Evolutionary conservation across 352 stramenopile genomes (phyloP).

Genomic region (Globisporangium acanthophoron): DNA sequence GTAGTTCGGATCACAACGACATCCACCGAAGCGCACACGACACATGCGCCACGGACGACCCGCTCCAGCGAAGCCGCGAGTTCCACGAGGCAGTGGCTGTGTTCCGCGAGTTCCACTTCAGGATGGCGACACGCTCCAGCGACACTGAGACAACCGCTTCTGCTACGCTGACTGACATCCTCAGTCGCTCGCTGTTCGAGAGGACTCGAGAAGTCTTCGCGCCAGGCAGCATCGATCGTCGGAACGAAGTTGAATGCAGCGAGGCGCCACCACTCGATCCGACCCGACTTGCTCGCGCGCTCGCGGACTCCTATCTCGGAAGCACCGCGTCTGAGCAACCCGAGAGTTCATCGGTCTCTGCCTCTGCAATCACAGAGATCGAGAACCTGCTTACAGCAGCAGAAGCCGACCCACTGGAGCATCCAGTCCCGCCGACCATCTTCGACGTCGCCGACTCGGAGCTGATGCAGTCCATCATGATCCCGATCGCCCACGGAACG

Average conservation of each 20-base stretch:
- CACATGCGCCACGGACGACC: slow-evolving; percentile 11
- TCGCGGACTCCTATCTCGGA: not conserved
- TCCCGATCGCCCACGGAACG: not conserved
- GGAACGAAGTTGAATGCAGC: not conserved
- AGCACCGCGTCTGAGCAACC: not conserved
- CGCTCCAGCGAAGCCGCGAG: slow-evolving; percentile 25
- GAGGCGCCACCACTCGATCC: not conserved
- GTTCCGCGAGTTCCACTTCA: slow-evolving; percentile 31
- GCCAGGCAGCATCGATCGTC: not conserved
- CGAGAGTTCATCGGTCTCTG: slow-evolving; percentile 8
- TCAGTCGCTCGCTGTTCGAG: slow-evolving; percentile 5
- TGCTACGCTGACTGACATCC: not conserved
- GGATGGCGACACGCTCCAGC: not conserved
- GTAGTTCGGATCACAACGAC: not conserved
- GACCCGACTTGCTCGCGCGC: not conserved
- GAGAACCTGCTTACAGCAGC: slow-evolving; percentile 11
- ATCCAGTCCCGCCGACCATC: slow-evolving; percentile 21
- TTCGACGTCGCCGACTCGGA: slow-evolving; percentile 59
- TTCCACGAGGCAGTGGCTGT: slow-evolving; percentile 55
- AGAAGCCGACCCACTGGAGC: not conserved
- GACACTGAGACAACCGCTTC: not conserved
- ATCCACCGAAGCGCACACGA: not conserved
- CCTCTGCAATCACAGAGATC: slow-evolving; percentile 29
- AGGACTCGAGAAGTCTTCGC: slow-evolving; percentile 13
- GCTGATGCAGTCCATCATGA: slow-evolving; percentile 25